Base-by-base conservation (phyloP, 2,329 filamentous ascomycete species). In the Stagonosporopsis tanaceti region DNA sequence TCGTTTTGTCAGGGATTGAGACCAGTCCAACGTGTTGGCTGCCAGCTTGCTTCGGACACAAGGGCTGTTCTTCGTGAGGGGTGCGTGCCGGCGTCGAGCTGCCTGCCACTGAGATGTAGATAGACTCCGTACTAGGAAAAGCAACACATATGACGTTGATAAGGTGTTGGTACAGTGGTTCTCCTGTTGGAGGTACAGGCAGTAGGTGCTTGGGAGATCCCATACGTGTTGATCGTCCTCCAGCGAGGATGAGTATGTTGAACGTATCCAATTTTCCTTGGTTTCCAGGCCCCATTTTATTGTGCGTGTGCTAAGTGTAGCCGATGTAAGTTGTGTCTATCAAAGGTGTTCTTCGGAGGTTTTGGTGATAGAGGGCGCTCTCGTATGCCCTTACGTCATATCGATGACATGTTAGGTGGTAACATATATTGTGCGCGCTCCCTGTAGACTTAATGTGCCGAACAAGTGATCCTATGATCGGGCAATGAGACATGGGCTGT, bases 161-260 rank as follows among this genome's bases (percentile, higher is more conserved):
- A 17, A 54, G 38, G 6, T 54, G 52, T 11, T 42, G 22, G 34
- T 54, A 54, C 6, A 54, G 24, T n/a, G 51, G 52, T 35, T 30
- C 38, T 9, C 22, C 30, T 17, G 51, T 47, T 3, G 51, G 35
- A n/a, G 48, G 45, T 6, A 53, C 7, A 15, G 28, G 38, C 6
- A 57, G 48, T 12, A 57, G n/a, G 28, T 57, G 48, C 27, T 53
- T 57, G 6, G 54, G 48, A 38, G 44, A 47, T 40, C 54, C 48
- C 54, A 50, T 57, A 32, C 54, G 48, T 15, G 54, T 48, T 1
- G 48, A 57, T 24, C 20, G 48, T 1, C 48, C 54, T 39, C 54
- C 54, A 39, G 48, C 54, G 22, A 57, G 38, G 11, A 56, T 34
- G 5, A 48, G 30, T 12, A 48, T 3, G 7, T 48, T 48, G 1